phyloP scores from a whole-genome alignment of 257 asterid species.

The Buddleja alternifolia region DNA sequence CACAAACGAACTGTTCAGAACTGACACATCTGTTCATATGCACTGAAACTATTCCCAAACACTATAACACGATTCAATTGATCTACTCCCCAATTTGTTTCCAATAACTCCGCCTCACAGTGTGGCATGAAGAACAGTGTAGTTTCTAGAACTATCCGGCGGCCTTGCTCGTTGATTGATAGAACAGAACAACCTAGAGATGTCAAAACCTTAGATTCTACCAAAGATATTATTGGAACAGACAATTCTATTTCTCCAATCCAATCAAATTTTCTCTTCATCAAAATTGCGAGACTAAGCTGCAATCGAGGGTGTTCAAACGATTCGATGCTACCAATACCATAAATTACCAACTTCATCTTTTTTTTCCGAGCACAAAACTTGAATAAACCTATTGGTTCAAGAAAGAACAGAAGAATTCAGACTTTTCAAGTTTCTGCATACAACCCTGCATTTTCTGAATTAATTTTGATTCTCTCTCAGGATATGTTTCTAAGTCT shows the following conservation, averaged over 20 bases:
- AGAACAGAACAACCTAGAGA: conserved; percentile 79
- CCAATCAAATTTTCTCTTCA: conserved; percentile 76
- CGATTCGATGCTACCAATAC: conserved; percentile 91
- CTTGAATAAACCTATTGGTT: conserved; percentile 48
- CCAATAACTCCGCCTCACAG: conserved; percentile 69
- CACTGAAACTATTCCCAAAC: conserved; percentile 78
- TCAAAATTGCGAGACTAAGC: conserved; percentile 71
- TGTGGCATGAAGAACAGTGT: conserved; percentile 95
- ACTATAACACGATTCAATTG: conserved; percentile 42
- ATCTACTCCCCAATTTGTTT: conserved; percentile 63
- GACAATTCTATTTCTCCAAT: conserved; percentile 76
- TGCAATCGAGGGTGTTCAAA: conserved; percentile 73
- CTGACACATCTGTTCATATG: conserved; percentile 48
- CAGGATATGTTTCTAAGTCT: conserved; percentile 52
- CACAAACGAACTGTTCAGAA: conserved; percentile 33
- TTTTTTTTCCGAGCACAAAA: conserved; percentile 56
- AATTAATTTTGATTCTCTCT: conserved; percentile 59
- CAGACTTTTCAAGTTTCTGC: conserved; percentile 51
- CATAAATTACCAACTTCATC: conserved; percentile 80
- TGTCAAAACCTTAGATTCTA: conserved; percentile 66
- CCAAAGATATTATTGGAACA: conserved; percentile 76
- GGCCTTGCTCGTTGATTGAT: conserved; percentile 76
- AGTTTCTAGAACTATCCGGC: conserved; percentile 57
- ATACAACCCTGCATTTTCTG: conserved; percentile 61
- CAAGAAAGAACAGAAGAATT: conserved; percentile 46